Evolutionary conservation across 495 filamentous ascomycete genomes (phyloP).

Genomic region (Neurospora sp.): DNA sequence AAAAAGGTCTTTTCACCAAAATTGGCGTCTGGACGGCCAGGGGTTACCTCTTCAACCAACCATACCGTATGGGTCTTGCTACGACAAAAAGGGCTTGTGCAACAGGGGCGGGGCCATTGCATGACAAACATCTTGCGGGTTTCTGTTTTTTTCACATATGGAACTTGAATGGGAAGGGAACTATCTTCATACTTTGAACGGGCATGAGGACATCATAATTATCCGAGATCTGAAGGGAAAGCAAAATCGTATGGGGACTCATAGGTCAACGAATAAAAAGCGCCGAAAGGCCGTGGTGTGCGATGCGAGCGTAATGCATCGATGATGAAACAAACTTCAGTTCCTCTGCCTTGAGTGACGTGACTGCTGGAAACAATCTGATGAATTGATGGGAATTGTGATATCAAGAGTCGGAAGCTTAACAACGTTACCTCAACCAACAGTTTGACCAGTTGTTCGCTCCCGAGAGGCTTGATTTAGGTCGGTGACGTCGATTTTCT

Average conservation of each 20-base stretch:
- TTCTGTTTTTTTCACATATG: background rate
- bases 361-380: background rate
- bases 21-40: slow-evolving; percentile 22
- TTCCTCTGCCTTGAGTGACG: background rate
- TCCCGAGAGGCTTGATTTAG: background rate
- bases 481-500: background rate
- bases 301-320: background rate
- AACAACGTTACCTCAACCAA: background rate
- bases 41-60: slow-evolving; percentile 7
- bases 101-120: background rate
- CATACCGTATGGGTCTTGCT: background rate
- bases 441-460: background rate
- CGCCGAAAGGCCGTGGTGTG: background rate
- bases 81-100: background rate
- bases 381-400: background rate
- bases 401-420: background rate
- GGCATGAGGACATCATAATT: background rate
- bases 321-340: background rate
- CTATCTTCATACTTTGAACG: background rate
- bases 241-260: background rate
- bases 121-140: background rate
- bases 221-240: background rate
- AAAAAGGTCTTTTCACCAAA: slow-evolving; percentile 4
- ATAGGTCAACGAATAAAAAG: background rate
- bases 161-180: background rate